Conservation (phyloP, 306 rosid genomes). For the Purshia tridentata region DNA sequence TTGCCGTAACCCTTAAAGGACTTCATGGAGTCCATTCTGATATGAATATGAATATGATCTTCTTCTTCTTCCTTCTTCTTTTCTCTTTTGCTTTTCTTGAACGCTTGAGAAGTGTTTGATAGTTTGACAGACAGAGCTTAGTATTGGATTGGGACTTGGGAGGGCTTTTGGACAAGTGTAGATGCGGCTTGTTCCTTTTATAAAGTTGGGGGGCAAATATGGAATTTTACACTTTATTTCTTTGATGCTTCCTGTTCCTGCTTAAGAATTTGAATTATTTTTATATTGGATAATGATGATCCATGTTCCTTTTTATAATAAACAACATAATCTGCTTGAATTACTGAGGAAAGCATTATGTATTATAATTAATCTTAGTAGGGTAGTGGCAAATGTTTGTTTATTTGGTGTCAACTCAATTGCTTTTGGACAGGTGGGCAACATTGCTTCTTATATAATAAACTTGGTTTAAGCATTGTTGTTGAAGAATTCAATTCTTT, state of each 20-base stretch:
- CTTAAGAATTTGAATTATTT: not conserved
- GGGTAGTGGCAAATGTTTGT: not conserved
- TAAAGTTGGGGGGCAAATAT: not conserved
- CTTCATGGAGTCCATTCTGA: conserved; percentile 54
- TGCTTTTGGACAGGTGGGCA: not conserved
- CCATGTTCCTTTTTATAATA: not conserved
- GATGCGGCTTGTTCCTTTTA: not conserved
- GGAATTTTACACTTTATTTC: not conserved
- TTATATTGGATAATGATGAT: not conserved
- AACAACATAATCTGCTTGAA: not conserved
- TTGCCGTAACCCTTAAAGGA: conserved; percentile 91
- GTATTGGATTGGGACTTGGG: not conserved
- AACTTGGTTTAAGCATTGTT: not conserved
- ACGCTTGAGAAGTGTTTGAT: too few relatives aligned
- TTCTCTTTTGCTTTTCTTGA: not conserved
- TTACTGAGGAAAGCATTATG: not conserved
- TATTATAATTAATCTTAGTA: not conserved
- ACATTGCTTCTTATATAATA: not conserved
- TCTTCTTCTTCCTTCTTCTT: not conserved
- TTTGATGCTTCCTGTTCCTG: conserved; percentile 9
- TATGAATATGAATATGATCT: not conserved
- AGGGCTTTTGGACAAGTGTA: not conserved
- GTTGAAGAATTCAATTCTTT: not conserved
- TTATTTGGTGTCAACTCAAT: not conserved
- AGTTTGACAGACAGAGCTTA: not conserved